These are phyloP conservation scores for Rasamsonia emersonii DNA, from an alignment of 2,329 filamentous ascomycete species.

Conservation along the genomic window DNA sequence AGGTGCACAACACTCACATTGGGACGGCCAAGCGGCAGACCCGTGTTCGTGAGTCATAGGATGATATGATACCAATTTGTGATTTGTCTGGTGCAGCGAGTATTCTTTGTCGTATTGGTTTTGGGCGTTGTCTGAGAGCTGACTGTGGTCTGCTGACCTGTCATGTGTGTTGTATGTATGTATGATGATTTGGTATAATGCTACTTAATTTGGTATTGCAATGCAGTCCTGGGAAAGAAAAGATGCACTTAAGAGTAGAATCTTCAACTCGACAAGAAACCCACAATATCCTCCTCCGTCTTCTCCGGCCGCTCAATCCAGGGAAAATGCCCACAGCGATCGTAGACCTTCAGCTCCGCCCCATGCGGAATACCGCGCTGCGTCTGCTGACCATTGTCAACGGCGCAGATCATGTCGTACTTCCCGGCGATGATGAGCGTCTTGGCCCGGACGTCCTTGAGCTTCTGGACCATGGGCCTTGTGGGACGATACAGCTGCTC, in stretches of 20 bases:
- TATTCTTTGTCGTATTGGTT: no score
- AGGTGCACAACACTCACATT: conserved; percentile 82
- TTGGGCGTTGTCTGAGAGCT: no score
- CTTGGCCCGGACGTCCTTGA: conserved; percentile 15
- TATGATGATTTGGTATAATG: no score
- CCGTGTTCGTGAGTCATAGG: conserved; percentile 26
- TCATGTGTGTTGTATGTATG: no score
- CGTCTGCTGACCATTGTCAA: conserved; percentile 12
- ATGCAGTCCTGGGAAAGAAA: no score
- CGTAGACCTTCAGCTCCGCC: conserved; percentile 10
- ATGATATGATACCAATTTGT: background rate
- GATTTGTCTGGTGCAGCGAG: conserved; percentile 1
- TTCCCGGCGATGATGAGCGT: conserved; percentile 19
- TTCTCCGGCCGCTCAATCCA: conserved; percentile 17
- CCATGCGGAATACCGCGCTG: conserved; percentile 10
- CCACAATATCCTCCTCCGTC: conserved; percentile 12
- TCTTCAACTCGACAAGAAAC: no score
- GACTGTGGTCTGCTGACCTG: no score
- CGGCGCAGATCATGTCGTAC: conserved; percentile 16
- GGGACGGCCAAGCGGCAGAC: conserved; percentile 60
- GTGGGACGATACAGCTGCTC: conserved; percentile 5
- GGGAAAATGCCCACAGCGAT: conserved; percentile 20
- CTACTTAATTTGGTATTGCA: no score
- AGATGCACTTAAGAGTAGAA: no score
- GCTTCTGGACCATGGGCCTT: conserved; percentile 13